A percentile compares a stretch with the other conserved stretches of the same genome.
Conservation (phyloP, 2,329 filamentous ascomycete species). For the Lasiodiplodia sp. region DNA sequence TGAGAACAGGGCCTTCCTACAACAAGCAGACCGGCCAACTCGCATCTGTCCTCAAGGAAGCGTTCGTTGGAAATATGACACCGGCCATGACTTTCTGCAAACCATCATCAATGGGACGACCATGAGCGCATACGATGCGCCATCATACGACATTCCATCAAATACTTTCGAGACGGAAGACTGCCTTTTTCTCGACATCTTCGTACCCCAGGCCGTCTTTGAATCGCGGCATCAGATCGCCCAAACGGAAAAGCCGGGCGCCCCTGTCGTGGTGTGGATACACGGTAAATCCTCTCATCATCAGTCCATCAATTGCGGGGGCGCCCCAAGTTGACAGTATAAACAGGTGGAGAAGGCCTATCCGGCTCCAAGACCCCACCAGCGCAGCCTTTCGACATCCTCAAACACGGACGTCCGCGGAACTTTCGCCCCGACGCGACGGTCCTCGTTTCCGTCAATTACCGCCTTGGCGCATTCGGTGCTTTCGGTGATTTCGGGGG, state of each 20-base stretch:
- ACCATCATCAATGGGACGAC: constrained; percentile 40
- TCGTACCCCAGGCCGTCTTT: constrained; percentile 46
- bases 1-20: constrained; percentile 53
- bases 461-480: constrained; percentile 52
- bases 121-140: background rate
- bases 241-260: constrained; percentile 34
- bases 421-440: constrained; percentile 45
- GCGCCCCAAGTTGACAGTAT: background rate
- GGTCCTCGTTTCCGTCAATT: constrained; percentile 59
- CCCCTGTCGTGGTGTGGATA: constrained; percentile 54
- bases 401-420: constrained; percentile 49
- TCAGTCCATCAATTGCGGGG: constrained; percentile 32
- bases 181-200: constrained; percentile 51
- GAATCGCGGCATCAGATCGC: constrained; percentile 33
- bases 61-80: constrained; percentile 43
- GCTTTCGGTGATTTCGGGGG: constrained; percentile 49
- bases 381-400: constrained; percentile 46
- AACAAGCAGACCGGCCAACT: constrained; percentile 49
- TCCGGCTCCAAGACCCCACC: constrained; percentile 48
- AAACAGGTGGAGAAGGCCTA: constrained; percentile 50
- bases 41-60: constrained; percentile 3
- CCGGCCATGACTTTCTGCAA: background rate
- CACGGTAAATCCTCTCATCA: constrained; percentile 43
- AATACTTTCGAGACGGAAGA: constrained; percentile 43
- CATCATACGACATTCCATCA: constrained; percentile 37